Base-by-base conservation (phyloP, 257 asterid genomes). In the Nicotiana knightiana region DNA sequence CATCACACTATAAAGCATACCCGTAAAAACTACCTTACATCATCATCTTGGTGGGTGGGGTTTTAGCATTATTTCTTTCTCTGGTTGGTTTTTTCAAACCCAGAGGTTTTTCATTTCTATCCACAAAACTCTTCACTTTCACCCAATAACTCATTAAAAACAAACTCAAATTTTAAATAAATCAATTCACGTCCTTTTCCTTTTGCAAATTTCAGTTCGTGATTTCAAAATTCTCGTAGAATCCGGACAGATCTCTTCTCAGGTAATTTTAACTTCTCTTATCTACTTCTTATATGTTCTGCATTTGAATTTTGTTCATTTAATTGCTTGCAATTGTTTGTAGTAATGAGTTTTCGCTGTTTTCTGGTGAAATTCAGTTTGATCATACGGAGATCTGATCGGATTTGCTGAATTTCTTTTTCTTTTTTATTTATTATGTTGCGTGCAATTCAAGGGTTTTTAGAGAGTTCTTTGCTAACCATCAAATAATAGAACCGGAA, bases 361-460 rank as follows among this genome's bases (percentile, higher is more conserved):
- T 13, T 24, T 73, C 0, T 2, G 17, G 48, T 67, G 58, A 10
- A 73, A 82, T 59, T 73, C 43, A 53, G 43, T 32, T 48, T 16
- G 85, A 82, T 82, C 57, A 0, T 57, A 13, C 26, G 8, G 73
- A 82, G 84, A 82, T 82, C 84, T 46, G 85, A 73, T 82, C 81
- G 7, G 67, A 73, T 33, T 82, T 82, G 4, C 57, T 26, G 37
- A 46, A 48, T 59, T 76, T 32, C 35, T 32, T 12, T 21, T 30
- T 43, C 2, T 9, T 30, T 70, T 55, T 70, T 16, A 4, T 15
- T 39, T 35, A 17, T 75, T 59, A 30, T 24, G 53, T 81, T 67
- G 79, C 67, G 67, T 81, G 76, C 32, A 67, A 16, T 51, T 75
- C 46, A 67, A 32, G 83, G 62, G 35, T 16, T 12, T 65, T n/a